These are phyloP conservation scores for Colletotrichum noveboracense DNA, from an alignment of 2,329 filamentous ascomycete species.

Conservation along the genomic window DNA sequence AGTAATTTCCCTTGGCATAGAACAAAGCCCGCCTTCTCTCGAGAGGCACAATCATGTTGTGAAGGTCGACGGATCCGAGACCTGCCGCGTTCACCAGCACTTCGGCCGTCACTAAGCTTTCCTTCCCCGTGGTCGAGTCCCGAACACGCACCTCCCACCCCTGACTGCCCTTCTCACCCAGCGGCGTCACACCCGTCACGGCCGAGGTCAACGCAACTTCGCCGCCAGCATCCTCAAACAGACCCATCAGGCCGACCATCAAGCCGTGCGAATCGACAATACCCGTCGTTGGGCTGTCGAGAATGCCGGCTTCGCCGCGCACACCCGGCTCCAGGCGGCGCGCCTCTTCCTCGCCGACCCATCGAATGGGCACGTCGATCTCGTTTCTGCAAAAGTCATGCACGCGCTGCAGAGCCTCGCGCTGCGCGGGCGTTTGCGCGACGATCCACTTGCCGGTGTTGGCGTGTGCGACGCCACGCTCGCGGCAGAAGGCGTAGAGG, in stretches of 20 bases:
- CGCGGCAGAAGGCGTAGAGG: conserved; percentile 79
- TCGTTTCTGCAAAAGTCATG: conserved; percentile 45
- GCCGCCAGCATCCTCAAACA: conserved; percentile 79
- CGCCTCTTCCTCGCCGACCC: conserved; percentile 70
- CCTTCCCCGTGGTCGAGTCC: conserved; percentile 50
- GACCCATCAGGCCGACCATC: conserved; percentile 81
- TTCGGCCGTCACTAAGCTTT: conserved; percentile 70
- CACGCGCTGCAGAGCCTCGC: conserved; percentile 62
- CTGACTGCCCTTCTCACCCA: conserved; percentile 47
- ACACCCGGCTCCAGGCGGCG: conserved; percentile 75
- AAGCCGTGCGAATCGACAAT: conserved; percentile 88
- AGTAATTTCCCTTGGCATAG: conserved; percentile 97
- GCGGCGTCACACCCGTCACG: conserved; percentile 65
- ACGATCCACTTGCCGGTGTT: conserved; percentile 95
- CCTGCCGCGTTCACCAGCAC: conserved; percentile 87
- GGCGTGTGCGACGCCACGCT: conserved; percentile 70
- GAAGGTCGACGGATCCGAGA: conserved; percentile 74
- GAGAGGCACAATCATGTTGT: conserved; percentile 79
- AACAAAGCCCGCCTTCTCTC: conserved; percentile 64
- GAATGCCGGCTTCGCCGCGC: conserved; percentile 70
- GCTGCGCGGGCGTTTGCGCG: conserved; percentile 78
- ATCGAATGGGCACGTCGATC: conserved; percentile 71
- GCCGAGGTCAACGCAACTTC: conserved; percentile 72
- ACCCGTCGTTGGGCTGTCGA: conserved; percentile 87
- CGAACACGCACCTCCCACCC: conserved; percentile 74